Evolutionary conservation across 441 rosid genomes (phyloP), one percentile per base, ranked within the genome.

Genomic region (Gossypium laxum): DNA sequence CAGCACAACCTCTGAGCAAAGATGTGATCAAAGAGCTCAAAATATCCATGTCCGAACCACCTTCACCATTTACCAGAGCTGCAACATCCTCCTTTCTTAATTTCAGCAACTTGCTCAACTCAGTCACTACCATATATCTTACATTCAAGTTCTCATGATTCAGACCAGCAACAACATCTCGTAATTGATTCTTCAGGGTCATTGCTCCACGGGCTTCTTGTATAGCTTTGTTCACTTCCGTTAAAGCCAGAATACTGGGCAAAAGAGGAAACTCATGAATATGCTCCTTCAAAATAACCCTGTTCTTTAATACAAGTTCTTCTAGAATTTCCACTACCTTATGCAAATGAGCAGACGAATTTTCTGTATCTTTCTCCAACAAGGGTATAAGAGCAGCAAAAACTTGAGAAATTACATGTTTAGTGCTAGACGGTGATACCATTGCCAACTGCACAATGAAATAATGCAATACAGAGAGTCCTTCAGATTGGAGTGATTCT

Each of bases 371-470:
- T 81, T 84, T 89, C 83, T 96, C 98, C 80, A 91, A 80, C 80
- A 92, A 86, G 71, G 98, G 99, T 83, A 96, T 86, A 69, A 96
- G 96, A 57, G 99, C 91, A 62, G 98, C 97, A 83, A 91, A 90
- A 73, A 91, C 94, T 82, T 96, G 97, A 76, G 99, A 91, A 76
- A 91, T 85, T 50, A 93, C 88, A 87, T 91, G 89, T 73, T 89
- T 89, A 75, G 86, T 89, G 86, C 98, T 96, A 68, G 93, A 85
- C 56, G 97, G 97, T 55, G 98, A 86, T 47, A 87, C 82, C 73
- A 77, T 78, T 51, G 94, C 92, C 82, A 96, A 77, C 80, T 86
- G 91, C 81, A 80, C 85, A 58, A 94, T 79, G 79, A 96, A 91
- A 82, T 85, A 90, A 66, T 88, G 97, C 82, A 96, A 84, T 71